These are phyloP conservation scores for Ogataea nitratoaversa DNA, from an alignment of 805 yeast genomes.

Conservation along the genomic window DNA sequence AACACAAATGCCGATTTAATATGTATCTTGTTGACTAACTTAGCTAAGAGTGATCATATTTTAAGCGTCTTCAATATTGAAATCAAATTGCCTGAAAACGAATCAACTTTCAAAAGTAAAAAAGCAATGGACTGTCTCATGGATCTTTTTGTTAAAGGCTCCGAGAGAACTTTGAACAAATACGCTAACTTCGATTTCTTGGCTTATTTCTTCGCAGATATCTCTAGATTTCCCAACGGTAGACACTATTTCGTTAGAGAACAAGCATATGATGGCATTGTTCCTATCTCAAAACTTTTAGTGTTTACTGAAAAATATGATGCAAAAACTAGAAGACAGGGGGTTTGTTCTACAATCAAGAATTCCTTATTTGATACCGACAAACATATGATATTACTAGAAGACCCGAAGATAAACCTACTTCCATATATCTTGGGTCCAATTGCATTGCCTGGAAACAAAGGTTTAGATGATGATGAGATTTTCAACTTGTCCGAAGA, in stretches of 20 bases:
- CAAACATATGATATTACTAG: slow-evolving; percentile 55
- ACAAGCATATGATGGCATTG: slow-evolving; percentile 70
- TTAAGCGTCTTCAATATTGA: slow-evolving; percentile 44
- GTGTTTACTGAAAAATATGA: slow-evolving; percentile 82
- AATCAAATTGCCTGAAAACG: slow-evolving; percentile 31
- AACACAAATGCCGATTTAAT: slow-evolving; percentile 74
- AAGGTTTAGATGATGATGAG: slow-evolving; percentile 73
- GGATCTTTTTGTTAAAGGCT: slow-evolving; percentile 87
- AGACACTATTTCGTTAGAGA: slow-evolving; percentile 70
- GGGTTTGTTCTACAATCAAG: slow-evolving; percentile 89
- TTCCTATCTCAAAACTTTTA: slow-evolving; percentile 75
- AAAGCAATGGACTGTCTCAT: slow-evolving; percentile 72
- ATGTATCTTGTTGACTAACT: slow-evolving; percentile 78
- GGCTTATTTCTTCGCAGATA: slow-evolving; percentile 84
- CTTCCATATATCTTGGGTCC: slow-evolving; percentile 82
- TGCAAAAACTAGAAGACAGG: slow-evolving; percentile 77
- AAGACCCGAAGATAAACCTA: slow-evolving; percentile 61
- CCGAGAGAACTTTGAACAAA: slow-evolving; percentile 64
- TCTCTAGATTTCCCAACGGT: slow-evolving; percentile 72
- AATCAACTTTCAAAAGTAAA: slow-evolving; percentile 49
- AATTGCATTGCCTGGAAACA: slow-evolving; percentile 57
- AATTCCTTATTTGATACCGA: slow-evolving; percentile 80
- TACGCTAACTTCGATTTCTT: slow-evolving; percentile 77
- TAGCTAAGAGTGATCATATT: slow-evolving; percentile 73
- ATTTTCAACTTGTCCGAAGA: slow-evolving; percentile 85